Base-by-base conservation (phyloP, 2,329 filamentous ascomycete species). In the Coccinonectria pachysandricola region DNA sequence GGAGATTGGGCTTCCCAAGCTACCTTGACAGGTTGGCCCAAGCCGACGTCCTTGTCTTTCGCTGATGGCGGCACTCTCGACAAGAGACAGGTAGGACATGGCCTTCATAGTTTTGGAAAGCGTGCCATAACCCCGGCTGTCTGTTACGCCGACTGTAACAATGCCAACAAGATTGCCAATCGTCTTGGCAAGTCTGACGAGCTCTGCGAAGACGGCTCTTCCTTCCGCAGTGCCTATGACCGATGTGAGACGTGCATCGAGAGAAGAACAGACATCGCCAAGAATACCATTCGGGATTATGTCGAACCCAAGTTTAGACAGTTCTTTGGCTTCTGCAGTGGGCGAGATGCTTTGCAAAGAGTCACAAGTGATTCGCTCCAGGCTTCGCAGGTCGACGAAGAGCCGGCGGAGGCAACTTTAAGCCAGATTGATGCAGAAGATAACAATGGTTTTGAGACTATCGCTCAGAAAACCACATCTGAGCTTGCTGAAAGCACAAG, bases 1-100 rank as follows among this genome's bases (percentile, higher is more conserved):
- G 71, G 71, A 3, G 64, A 73, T 42, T 75, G 66, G 62, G 56
- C 43, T 2, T 64, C 68, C 0, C 69, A 74, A 36, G 44, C 65
- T 1, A 54, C 51, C 8, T 30, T 71, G n/a, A 59, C 61, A 7
- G 42, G 43, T 5, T 52, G 40, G 39, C 46, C 48, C 1, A 33
- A 27, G 11, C 35, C 45, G 6, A 39, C 44, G 24, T 26, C 31
- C n/a, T 35, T 36, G 0, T 32, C 45, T 0, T 31, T 37, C 3
- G 26, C 40, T 17, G 27, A 31, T 14, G 17, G 18, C 21, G 16
- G 32, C 6, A 28, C 31, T 8, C 30, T 27, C 5, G 30, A 23
- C 11, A 43, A 30, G 23, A 26, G 27, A 13, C 26, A 37, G 12
- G 31, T 31, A 19, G 24, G 33, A 2, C 43, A 44, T 15, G 35